These are phyloP conservation scores for Aspergillus bertholletiae DNA, from an alignment of 495 filamentous ascomycete species.

Conservation along the genomic window DNA sequence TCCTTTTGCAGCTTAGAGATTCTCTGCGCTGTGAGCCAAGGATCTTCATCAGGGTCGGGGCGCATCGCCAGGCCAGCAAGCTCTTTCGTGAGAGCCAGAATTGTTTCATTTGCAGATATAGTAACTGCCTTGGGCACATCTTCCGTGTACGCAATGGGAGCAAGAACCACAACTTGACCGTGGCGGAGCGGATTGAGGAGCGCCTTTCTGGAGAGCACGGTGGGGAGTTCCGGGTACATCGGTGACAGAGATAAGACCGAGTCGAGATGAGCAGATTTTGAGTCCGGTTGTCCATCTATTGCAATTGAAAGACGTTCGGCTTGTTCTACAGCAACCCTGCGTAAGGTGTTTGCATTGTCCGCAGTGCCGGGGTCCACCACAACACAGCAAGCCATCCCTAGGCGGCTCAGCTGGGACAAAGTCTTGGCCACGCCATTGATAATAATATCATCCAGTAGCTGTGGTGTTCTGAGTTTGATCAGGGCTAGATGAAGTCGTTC, in stretches of 20 bases:
- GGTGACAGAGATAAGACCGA: slow-evolving; percentile 52
- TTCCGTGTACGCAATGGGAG: slow-evolving; percentile 63
- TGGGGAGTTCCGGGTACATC: slow-evolving; percentile 22
- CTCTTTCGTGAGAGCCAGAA: slow-evolving; percentile 69
- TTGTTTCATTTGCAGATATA: slow-evolving; percentile 60
- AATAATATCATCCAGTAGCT: slow-evolving; percentile 61
- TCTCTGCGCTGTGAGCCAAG: slow-evolving; percentile 36
- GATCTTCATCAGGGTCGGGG: slow-evolving; percentile 46
- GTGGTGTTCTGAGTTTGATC: slow-evolving; percentile 75
- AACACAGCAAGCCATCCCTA: slow-evolving; percentile 78
- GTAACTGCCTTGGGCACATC: slow-evolving; percentile 52
- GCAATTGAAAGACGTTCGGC: slow-evolving; percentile 70
- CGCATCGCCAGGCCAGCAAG: slow-evolving; percentile 55
- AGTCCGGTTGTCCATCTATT: slow-evolving; percentile 62
- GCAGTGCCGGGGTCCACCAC: slow-evolving; percentile 67
- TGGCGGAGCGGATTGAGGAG: slow-evolving; percentile 67
- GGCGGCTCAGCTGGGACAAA: slow-evolving; percentile 70
- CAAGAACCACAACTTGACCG: slow-evolving; percentile 75
- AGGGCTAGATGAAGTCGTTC: slow-evolving; percentile 72
- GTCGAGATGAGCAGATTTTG: slow-evolving; percentile 65
- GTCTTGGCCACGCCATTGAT: slow-evolving; percentile 78
- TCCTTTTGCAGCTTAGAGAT: slow-evolving; percentile 46
- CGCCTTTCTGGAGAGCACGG: slow-evolving; percentile 54
- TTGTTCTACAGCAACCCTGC: slow-evolving; percentile 53
- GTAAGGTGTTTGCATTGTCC: slow-evolving; percentile 30